These are phyloP conservation scores for Theobroma grandiflorum DNA, from an alignment of 441 rosid genomes.

Conservation along the genomic window DNA sequence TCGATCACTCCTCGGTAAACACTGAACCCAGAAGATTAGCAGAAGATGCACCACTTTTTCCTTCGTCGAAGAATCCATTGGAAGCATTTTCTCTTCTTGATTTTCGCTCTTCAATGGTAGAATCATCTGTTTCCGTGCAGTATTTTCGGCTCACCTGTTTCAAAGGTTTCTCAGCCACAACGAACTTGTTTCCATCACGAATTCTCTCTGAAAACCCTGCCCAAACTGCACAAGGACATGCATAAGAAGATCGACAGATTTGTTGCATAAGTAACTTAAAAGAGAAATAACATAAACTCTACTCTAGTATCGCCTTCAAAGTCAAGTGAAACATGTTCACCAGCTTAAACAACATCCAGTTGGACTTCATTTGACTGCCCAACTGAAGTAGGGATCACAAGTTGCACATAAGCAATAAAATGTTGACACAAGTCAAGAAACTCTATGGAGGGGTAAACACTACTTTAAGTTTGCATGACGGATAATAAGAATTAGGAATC, in stretches of 20 bases:
- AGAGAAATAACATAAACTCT: not conserved
- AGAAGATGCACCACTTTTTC: slow-evolving; percentile 47
- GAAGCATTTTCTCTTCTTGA: slow-evolving; percentile 59
- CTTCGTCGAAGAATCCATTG: slow-evolving; percentile 71
- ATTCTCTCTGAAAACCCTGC: slow-evolving; percentile 90
- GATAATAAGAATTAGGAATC: not conserved
- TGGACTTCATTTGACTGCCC: not conserved
- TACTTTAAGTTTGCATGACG: not conserved
- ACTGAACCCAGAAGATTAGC: slow-evolving; percentile 61
- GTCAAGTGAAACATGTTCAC: slow-evolving; percentile 6
- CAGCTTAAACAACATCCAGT: not conserved
- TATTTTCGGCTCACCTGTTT: slow-evolving; percentile 61
- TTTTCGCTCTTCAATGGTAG: slow-evolving; percentile 68
- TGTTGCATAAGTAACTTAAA: not conserved
- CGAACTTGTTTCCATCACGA: slow-evolving; percentile 84
- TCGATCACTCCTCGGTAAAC: slow-evolving; percentile 55
- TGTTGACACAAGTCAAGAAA: not conserved
- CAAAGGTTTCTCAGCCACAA: slow-evolving; percentile 73
- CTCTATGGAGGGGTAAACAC: not conserved
- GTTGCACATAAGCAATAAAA: slow-evolving; percentile 13
- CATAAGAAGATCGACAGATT: slow-evolving; percentile 16
- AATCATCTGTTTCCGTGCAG: slow-evolving; percentile 70
- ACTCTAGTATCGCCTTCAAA: not conserved
- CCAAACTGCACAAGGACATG: slow-evolving; percentile 66
- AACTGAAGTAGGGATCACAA: not conserved